Percentiles rank a stretch among this genome's conserved stretches.
Evolutionary conservation across 2,329 filamentous ascomycete species (phyloP).

Genomic region (Chalara sp.): DNA sequence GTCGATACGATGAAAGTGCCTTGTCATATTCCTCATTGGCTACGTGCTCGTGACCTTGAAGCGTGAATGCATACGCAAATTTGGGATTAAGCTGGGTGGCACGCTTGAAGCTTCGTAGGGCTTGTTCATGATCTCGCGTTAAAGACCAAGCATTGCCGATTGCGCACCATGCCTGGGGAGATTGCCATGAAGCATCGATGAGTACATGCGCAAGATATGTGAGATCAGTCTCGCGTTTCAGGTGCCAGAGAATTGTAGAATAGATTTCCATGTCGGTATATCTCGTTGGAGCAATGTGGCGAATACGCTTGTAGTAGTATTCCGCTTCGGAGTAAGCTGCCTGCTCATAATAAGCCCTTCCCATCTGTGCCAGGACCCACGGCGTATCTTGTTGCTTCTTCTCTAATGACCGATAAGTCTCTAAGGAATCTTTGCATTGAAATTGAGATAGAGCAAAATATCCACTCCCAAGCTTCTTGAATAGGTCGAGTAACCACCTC

Average conservation of each 20-base stretch:
- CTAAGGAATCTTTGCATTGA: conserved; percentile 69
- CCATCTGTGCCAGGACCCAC: conserved; percentile 88
- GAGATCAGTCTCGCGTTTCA: conserved; percentile 86
- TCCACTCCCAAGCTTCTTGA: conserved; percentile 74
- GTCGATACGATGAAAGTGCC: conserved; percentile 78
- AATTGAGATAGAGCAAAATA: conserved; percentile 76
- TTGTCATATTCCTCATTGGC: conserved; percentile 97
- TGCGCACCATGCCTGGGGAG: conserved; percentile 93
- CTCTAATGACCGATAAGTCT: conserved; percentile 65
- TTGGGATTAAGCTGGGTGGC: conserved; percentile 84
- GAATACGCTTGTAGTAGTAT: conserved; percentile 74
- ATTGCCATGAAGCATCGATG: conserved; percentile 78
- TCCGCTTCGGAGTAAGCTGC: conserved; percentile 81
- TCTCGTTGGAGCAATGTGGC: conserved; percentile 71
- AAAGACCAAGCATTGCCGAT: conserved; percentile 93
- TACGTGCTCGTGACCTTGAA: conserved; percentile 94
- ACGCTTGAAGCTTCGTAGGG: conserved; percentile 87
- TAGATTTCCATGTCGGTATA: conserved; percentile 97
- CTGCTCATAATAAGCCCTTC: conserved; percentile 86
- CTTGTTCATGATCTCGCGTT: conserved; percentile 88
- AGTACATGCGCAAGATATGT: conserved; percentile 89
- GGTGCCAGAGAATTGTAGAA: conserved; percentile 97
- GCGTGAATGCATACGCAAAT: conserved; percentile 91
- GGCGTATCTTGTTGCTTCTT: conserved; percentile 78
- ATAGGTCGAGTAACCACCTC: conserved; percentile 69